phyloP scores from a whole-genome alignment of 495 filamentous ascomycete species.

The Hypoxylon perforatum region DNA sequence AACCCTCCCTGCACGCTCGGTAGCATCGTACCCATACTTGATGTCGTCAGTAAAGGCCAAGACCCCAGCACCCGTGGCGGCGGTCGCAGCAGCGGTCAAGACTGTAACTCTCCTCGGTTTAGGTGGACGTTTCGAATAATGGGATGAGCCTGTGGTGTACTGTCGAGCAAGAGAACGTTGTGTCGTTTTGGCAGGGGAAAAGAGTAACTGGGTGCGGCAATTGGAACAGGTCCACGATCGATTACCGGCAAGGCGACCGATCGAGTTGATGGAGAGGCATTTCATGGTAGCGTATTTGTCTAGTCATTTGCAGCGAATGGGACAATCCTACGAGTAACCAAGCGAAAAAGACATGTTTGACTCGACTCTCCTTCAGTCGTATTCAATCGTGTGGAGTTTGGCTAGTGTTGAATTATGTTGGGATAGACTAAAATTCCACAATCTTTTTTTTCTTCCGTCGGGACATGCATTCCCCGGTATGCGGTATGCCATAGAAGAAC shows the following conservation, averaged over 20 bases:
- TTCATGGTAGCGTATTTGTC: constrained; percentile 43
- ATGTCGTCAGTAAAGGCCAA: constrained; percentile 76
- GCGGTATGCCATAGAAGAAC: constrained; percentile 14
- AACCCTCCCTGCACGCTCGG: constrained; percentile 83
- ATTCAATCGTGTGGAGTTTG: constrained; percentile 1
- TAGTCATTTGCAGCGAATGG: constrained; percentile 25
- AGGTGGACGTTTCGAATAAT: constrained; percentile 34
- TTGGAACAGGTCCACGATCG: constrained; percentile 54
- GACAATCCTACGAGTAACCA: constrained; percentile 23
- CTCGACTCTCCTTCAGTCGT: constrained; percentile 5
- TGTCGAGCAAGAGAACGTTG: constrained; percentile 42
- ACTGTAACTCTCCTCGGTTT: constrained; percentile 32
- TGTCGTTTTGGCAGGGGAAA: constrained; percentile 33
- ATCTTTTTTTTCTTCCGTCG: constrained; percentile 27
- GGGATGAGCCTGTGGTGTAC: constrained; percentile 43
- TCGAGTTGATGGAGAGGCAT: constrained; percentile 42
- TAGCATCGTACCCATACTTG: constrained; percentile 78
- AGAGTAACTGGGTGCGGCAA: constrained; percentile 51
- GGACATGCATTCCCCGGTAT: constrained; percentile 24
- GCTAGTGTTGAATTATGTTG: constrained; percentile 42
- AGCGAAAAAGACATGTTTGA: constrained; percentile 33
- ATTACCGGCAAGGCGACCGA: constrained; percentile 44
- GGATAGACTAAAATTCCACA: constrained; percentile 41
- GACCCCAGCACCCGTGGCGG: constrained; percentile 65
- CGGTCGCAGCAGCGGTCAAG: constrained; percentile 61